Evolutionary conservation across 148 eudicot species (phyloP), one percentile per base, ranked within the genome.

Genomic region (Drosera capensis): DNA sequence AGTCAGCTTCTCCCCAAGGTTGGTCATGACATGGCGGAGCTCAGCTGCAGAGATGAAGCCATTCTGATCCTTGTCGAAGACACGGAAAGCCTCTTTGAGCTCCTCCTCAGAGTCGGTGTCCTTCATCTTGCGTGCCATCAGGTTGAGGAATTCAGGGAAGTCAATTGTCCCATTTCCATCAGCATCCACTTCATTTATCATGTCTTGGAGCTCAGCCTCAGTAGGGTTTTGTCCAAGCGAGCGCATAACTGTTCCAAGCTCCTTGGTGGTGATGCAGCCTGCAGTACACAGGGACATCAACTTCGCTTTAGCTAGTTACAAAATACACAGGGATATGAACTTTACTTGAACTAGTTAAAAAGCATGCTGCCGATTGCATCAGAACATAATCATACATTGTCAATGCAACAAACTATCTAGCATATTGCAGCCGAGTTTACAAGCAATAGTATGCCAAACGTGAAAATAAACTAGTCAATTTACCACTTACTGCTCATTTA

Each of bases 231-330:
- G 71, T 23, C 71, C 71, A 44, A 67, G 42, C 1, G 71, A 67
- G n/a, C 71, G 57, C 71, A 67, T 67, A 39, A 67, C 71, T 36
- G 67, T 67, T 14, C 71, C 71, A 9, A 67, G 71, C 45, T 67
- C 71, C 58, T 67, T 67, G 9, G 71, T 67, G 21, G 71, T 67
- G 43, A 67, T 67, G 45, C 67, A 67, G 48, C 71, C 71, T 67
- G 58, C 35, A 51, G 35, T n/a, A 20, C 28, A 50, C 24, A n/a
- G 12, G 4, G 43, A 39, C 14, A 13, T 34, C n/a, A 28, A 2
- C 38, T 9, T 34, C n/a, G 9, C 6, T 9, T 4, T 15, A 4
- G 6, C 38, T 9, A 11, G 9, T 2, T 11, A 34, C 25, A 14
- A 25, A 14, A 15, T 2, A 0, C 28, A 50, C 24, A n/a, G 12